phyloP scores from a whole-genome alignment of 805 yeast genomes.

The Blastobotrys parvus region DNA sequence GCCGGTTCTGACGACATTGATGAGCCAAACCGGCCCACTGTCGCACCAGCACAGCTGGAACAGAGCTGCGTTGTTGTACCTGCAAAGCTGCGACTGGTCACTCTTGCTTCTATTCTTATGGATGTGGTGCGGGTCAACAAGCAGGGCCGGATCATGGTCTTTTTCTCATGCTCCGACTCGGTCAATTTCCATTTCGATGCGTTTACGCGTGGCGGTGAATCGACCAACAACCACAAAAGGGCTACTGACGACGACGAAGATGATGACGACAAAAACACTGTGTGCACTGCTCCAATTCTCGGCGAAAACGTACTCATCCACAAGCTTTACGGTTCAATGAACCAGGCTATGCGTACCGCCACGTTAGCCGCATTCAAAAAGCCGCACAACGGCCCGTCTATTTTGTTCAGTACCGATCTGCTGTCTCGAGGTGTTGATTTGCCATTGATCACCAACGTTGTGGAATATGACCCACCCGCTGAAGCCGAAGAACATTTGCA shows the following conservation, averaged over 20 bases:
- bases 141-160: conserved; percentile 46
- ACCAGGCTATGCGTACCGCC: conserved; percentile 74
- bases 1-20: conserved; percentile 21
- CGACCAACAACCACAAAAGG: conserved; percentile 27
- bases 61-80: conserved; percentile 84
- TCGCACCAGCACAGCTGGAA: conserved; percentile 84
- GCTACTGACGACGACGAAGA: conserved; percentile 29
- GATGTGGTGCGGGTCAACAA: conserved; percentile 33
- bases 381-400: conserved; percentile 38
- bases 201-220: conserved; percentile 52
- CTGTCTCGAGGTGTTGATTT: conserved; percentile 95
- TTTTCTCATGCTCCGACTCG: conserved; percentile 92
- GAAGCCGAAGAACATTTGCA: conserved; percentile 91
- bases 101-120: conserved; percentile 60
- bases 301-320: conserved; percentile 41
- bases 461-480: conserved; percentile 94
- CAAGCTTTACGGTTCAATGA: conserved; percentile 84
- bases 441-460: conserved; percentile 74
- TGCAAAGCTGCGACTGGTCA: conserved; percentile 80
- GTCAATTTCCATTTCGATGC: conserved; percentile 85
- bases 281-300: conserved; percentile 46
- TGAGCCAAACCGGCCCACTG: conserved; percentile 14
- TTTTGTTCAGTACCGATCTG: conserved; percentile 92
- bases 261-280: conserved; percentile 31
- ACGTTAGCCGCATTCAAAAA: conserved; percentile 54